Conservation (phyloP, 2,329 filamentous ascomycete species). For the Myriosclerotinia curreyana region DNA sequence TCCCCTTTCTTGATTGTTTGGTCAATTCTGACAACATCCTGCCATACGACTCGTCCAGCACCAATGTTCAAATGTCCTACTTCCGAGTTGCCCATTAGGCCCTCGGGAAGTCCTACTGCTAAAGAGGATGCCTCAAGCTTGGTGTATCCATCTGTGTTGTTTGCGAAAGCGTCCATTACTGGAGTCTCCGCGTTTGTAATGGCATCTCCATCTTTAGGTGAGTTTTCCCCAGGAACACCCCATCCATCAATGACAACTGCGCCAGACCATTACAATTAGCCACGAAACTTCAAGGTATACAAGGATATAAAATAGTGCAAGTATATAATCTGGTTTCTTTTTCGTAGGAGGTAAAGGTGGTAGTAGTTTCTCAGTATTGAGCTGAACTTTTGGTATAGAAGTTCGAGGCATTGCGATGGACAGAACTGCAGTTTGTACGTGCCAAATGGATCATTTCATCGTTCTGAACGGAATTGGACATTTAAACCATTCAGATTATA, state of each 20-base stretch:
- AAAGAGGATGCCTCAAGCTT: conserved; percentile 94
- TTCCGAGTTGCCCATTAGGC: conserved; percentile 98
- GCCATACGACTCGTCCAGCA: conserved; percentile 96
- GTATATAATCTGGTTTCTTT: conserved; percentile 38
- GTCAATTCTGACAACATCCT: conserved; percentile 96
- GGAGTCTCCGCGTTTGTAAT: conserved; percentile 92
- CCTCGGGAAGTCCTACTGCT: conserved; percentile 92
- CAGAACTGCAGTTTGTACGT: not conserved
- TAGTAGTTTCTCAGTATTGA: conserved; percentile 20
- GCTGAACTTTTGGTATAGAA: conserved; percentile 19
- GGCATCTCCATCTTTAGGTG: conserved; percentile 86
- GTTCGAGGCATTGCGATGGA: conserved; percentile 14
- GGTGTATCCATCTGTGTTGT: conserved; percentile 78
- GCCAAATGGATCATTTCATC: conserved; percentile 11
- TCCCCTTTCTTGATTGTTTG: conserved; percentile 65
- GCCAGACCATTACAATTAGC: conserved; percentile 55
- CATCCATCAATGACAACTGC: conserved; percentile 98
- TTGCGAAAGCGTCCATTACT: conserved; percentile 88
- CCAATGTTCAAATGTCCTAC: conserved; percentile 99
- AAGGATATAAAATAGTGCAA: conserved; percentile 51
- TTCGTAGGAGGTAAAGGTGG: conserved; percentile 13
- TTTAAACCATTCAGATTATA: not conserved
- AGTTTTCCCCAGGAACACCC: conserved; percentile 80
- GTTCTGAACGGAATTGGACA: not conserved
- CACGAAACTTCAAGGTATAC: conserved; percentile 56